phyloP scores from a whole-genome alignment of 176 grass and related monocot genomes.

The Thalia dealbata region DNA sequence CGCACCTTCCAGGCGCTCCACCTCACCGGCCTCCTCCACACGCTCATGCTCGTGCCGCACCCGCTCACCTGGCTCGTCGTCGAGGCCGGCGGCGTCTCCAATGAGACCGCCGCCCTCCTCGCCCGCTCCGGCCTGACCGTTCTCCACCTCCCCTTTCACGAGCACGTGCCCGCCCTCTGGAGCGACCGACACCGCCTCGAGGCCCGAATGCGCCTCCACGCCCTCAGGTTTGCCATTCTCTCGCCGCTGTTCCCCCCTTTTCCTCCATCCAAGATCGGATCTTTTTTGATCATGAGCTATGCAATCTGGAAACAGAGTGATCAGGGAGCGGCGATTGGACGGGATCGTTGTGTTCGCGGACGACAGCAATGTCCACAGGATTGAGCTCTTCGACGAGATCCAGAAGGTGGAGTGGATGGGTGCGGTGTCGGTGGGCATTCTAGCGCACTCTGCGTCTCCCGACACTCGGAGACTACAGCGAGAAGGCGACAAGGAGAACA shows the following conservation, averaged over 20 bases:
- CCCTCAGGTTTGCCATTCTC: constrained; percentile 30
- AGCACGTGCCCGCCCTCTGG: constrained; percentile 18
- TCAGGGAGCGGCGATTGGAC: constrained; percentile 77
- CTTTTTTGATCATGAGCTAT: neutral
- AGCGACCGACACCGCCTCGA: constrained; percentile 12
- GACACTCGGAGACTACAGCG: constrained; percentile 1
- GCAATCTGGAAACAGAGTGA: constrained; percentile 37
- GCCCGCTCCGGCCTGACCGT: constrained; percentile 15
- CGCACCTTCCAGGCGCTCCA: constrained; percentile 31
- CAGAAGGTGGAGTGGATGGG: constrained; percentile 98
- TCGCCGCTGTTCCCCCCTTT: neutral
- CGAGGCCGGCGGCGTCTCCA: constrained; percentile 15
- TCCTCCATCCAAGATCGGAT: neutral
- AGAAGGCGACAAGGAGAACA: constrained; percentile 42
- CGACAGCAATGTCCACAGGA: constrained; percentile 91
- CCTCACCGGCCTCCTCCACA: constrained; percentile 32
- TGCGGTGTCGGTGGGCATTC: constrained; percentile 62
- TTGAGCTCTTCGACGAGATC: constrained; percentile 97
- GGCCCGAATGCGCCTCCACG: constrained; percentile 32
- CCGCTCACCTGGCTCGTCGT: constrained; percentile 36
- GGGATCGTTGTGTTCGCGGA: constrained; percentile 81
- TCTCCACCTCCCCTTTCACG: constrained; percentile 19
- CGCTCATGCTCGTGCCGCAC: constrained; percentile 26
- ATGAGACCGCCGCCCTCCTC: constrained; percentile 9
- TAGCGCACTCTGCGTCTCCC: constrained; percentile 11